Percentiles rank a stretch among this genome's conserved stretches.
Conservation (phyloP, 345 rosid genomes). For the Fremontodendron californicum region DNA sequence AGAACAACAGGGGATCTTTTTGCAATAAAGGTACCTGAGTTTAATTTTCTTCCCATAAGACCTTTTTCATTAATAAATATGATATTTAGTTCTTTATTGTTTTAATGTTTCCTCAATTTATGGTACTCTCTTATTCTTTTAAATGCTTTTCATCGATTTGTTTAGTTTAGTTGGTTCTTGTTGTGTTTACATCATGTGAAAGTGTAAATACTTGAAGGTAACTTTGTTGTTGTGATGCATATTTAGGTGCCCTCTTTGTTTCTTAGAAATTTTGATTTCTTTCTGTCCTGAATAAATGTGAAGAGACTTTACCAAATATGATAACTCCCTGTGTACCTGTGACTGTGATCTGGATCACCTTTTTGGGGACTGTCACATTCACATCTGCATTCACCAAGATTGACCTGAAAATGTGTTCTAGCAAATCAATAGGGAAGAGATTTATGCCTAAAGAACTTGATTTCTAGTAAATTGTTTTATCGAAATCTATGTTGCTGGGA, state of each 20-base stretch:
- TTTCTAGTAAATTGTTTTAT: not conserved
- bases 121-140: not conserved
- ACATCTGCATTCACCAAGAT: not conserved
- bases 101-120: slow-evolving; percentile 10
- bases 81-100: not conserved
- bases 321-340: not conserved
- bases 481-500: not conserved
- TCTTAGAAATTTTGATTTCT: not conserved
- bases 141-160: not conserved
- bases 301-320: not conserved
- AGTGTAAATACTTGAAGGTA: not conserved
- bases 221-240: not conserved
- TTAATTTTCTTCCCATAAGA: slow-evolving; percentile 7
- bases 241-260: not conserved
- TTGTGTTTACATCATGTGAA: not conserved
- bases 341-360: not conserved
- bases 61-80: slow-evolving; percentile 6
- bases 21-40: slow-evolving; percentile 74
- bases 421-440: not conserved
- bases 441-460: not conserved
- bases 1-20: slow-evolving; percentile 98
- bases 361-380: not conserved
- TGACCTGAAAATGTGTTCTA: not conserved
- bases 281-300: not conserved
- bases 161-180: not conserved